phyloP scores from a whole-genome alignment of 768 basidiomycete species.

The Omphalotus guepiniiformis region DNA sequence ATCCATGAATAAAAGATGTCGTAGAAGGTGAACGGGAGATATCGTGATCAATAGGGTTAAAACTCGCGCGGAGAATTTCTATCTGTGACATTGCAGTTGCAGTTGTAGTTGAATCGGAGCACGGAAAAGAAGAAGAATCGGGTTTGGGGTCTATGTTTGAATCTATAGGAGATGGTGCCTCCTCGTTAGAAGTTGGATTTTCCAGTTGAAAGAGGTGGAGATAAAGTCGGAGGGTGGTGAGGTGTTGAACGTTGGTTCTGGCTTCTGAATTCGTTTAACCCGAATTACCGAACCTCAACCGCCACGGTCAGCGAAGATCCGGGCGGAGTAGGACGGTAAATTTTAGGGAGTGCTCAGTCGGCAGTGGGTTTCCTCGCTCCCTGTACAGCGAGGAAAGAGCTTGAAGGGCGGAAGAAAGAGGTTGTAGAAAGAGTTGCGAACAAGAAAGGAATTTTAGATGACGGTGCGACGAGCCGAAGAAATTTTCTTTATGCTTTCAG shows the following conservation, averaged over 20 bases:
- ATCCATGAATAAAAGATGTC: constrained; percentile 18
- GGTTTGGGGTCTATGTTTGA: constrained; percentile 17
- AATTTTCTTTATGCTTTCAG: too few relatives aligned
- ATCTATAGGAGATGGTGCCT: constrained; percentile 16
- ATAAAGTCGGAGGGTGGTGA: constrained; percentile 14
- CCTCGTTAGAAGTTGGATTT: not conserved
- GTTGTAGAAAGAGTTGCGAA: constrained; percentile 5
- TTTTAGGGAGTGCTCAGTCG: constrained; percentile 47
- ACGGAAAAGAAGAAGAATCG: constrained; percentile 11
- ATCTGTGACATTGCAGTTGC: constrained; percentile 52
- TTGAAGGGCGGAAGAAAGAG: constrained; percentile 33
- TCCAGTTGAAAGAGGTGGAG: constrained; percentile 1
- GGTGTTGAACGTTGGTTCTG: constrained; percentile 20
- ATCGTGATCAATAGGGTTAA: constrained; percentile 3
- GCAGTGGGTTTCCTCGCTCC: constrained; percentile 64
- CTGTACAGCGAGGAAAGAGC: constrained; percentile 61
- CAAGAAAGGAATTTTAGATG: constrained; percentile 7
- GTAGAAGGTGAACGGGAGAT: constrained; percentile 11
- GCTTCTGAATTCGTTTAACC: constrained; percentile 29
- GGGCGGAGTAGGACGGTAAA: constrained; percentile 61
- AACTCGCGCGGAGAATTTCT: constrained; percentile 35
- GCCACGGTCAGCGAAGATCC: constrained; percentile 63
- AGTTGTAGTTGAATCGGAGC: constrained; percentile 16
- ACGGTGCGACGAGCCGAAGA: constrained; percentile 5
- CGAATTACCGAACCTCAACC: constrained; percentile 69